phyloP scores from a whole-genome alignment of 176 grass and related monocot genomes.

The Cenchrus americanus region DNA sequence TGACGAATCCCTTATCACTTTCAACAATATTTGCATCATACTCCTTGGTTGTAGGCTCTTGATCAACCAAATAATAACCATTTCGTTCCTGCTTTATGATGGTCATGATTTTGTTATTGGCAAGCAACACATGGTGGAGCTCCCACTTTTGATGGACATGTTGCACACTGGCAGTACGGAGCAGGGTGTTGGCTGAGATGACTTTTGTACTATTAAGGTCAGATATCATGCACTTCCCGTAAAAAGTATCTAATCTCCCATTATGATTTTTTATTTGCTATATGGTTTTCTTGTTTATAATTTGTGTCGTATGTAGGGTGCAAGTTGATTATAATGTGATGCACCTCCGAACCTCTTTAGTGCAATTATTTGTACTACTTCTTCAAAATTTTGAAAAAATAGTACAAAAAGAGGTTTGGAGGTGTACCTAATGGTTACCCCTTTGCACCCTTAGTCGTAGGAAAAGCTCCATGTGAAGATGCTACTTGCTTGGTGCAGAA shows the following conservation, averaged over 20 bases:
- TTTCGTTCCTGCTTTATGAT: not conserved
- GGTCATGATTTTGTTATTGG: not conserved
- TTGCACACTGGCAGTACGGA: not conserved
- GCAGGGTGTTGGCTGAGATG: not conserved
- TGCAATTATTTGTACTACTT: no score
- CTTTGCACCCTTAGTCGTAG: no score
- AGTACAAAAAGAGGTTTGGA: no score
- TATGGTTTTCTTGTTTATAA: not conserved
- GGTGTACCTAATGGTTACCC: no score
- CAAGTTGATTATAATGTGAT: no score
- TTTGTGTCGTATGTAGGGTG: no score
- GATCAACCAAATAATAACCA: not conserved
- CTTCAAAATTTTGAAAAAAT: no score
- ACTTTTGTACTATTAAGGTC: not conserved
- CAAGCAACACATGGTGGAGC: not conserved
- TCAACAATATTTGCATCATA: not conserved
- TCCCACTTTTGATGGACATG: constrained; percentile 5
- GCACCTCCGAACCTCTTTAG: no score
- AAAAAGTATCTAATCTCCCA: not conserved
- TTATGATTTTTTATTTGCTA: not conserved
- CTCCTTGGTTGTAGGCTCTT: not conserved
- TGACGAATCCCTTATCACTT: not conserved
- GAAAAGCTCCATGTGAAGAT: not conserved
- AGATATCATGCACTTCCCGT: not conserved
- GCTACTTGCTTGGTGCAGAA: not conserved